Evolutionary conservation across 192 early-diverging fungal species (phyloP), one percentile per base, ranked within the genome.

Genomic region (Funneliformis mosseae): DNA sequence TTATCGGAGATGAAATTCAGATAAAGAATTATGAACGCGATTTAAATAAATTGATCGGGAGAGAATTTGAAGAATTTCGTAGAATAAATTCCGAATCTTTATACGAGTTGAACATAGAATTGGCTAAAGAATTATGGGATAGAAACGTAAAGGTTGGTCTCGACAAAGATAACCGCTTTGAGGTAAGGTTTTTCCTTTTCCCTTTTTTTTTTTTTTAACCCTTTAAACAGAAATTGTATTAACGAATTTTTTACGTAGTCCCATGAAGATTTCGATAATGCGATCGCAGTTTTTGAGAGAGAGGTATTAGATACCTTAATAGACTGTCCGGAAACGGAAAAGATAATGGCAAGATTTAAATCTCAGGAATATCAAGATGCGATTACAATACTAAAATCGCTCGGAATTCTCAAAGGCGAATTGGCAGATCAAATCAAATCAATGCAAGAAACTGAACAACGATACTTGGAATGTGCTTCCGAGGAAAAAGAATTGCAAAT

Each of bases 81-180:
- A 27, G 69, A 50, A 25, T 11, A 27, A 79, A 79, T 68, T 79
- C 77, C 8, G 45, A 48, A 48, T 64, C 63, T 46, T 68, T 79
- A 61, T 66, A 48, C 8, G 8, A 69, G 69, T n/a, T 50, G 59
- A 69, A 66, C 33, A 28, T 27, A n/a, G 42, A 68, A 8, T 27
- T 69, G 7, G 77, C 64, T 27, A n/a, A 8, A 14, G 23, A 25
- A 43, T 12, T 61, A 12, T 69, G 77, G 77, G 27, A 38, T 39
- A 59, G 10, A 14, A 21, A 55, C 55, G 60, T 66, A 23, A 11
- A 45, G 10, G 9, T 25, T 1, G 27, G 46, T 38, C 74, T 70
- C n/a, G n/a, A 16, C 2, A 9, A 11, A 14, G 21, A 62, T 11
- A 39, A 25, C 41, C 0, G 25, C 27, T 41, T 61, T 41, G n/a